Evolutionary conservation across 257 asterid species (phyloP).

Genomic region (Coffea canephora): DNA sequence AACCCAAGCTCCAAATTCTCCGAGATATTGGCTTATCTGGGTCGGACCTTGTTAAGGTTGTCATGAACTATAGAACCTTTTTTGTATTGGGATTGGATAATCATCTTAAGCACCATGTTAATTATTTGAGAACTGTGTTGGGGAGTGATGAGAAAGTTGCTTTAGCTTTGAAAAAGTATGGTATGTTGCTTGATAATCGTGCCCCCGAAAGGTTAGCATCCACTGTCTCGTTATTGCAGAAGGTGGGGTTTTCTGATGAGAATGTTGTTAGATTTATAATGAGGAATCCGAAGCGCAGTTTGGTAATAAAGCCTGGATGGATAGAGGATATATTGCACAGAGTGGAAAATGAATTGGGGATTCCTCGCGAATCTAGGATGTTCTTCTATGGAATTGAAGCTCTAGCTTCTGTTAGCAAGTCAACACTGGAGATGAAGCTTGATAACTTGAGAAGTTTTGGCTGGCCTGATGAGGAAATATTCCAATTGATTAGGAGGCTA

Average conservation of each 20-base stretch:
- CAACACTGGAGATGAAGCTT: background rate
- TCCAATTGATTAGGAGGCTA: background rate
- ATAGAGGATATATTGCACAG: conserved; percentile 14
- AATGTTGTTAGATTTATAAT: conserved; percentile 7
- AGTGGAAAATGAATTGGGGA: conserved; percentile 26
- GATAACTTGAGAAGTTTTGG: background rate
- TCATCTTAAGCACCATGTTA: background rate
- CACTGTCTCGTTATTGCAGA: background rate
- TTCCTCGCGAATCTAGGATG: conserved; percentile 20
- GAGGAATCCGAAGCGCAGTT: conserved; percentile 1
- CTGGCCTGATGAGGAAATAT: background rate
- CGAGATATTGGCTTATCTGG: conserved; percentile 5
- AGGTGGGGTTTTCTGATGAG: background rate
- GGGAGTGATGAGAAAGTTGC: background rate
- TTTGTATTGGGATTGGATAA: background rate
- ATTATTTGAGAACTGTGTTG: background rate
- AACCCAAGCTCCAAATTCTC: conserved; percentile 15
- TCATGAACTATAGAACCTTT: background rate
- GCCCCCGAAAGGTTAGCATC: background rate
- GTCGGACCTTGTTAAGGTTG: conserved; percentile 3
- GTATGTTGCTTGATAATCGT: conserved; percentile 1
- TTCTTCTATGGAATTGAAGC: background rate
- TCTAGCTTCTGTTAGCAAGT: background rate
- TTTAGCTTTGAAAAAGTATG: background rate
- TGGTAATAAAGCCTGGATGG: conserved; percentile 5